phyloP scores from a whole-genome alignment of 345 rosid species.

The Physaria fendleri region DNA sequence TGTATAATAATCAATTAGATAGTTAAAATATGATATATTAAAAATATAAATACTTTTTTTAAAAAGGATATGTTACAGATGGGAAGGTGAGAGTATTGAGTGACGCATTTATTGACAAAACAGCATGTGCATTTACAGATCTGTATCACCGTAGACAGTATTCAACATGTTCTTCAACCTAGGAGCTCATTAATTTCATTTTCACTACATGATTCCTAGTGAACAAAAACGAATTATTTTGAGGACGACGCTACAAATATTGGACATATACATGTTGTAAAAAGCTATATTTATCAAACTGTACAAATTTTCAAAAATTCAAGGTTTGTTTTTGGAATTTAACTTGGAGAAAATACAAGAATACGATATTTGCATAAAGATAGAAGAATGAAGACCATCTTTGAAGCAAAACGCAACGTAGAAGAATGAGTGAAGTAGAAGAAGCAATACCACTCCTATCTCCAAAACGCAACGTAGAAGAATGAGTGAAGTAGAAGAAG shows the following conservation, averaged over 20 bases:
- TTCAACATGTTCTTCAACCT: neutral
- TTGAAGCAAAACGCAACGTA: conserved; percentile 36
- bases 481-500: conserved; percentile 42
- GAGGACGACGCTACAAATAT: neutral
- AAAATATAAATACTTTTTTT: too few species aligned
- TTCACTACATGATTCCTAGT: neutral
- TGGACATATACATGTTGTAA: neutral
- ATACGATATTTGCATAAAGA: neutral
- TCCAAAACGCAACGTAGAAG: conserved; percentile 29
- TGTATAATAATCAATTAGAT: neutral
- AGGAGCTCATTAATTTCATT: neutral
- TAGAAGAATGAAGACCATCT: conserved; percentile 32
- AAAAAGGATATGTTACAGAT: neutral
- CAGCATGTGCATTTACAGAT: conserved; percentile 20
- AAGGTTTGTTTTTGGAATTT: neutral
- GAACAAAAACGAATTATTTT: neutral
- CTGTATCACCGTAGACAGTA: neutral
- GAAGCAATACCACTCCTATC: conserved; percentile 29
- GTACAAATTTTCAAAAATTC: neutral
- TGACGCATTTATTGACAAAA: conserved; percentile 21
- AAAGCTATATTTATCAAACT: neutral
- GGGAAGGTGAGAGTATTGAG: conserved; percentile 11
- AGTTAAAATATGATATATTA: neutral
- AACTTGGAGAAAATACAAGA: neutral
- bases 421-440: conserved; percentile 40